phyloP scores from a whole-genome alignment of 192 early-diverging fungal species.

The Rhizoclosmatium globosum region DNA sequence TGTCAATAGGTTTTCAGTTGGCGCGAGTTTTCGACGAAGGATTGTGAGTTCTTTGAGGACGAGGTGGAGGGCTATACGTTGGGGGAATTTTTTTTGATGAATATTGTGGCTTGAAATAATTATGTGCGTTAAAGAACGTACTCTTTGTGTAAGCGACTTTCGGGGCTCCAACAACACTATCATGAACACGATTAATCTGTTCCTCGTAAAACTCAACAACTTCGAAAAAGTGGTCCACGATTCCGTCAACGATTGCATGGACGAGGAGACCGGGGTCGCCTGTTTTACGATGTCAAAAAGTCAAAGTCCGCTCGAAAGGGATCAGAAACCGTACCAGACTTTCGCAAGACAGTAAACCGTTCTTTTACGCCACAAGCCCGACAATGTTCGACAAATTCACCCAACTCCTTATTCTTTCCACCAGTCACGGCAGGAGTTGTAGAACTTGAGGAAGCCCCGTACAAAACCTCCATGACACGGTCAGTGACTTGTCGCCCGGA shows the following conservation, averaged over 20 bases:
- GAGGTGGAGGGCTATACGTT: constrained; percentile 39
- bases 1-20: constrained; percentile 54
- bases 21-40: constrained; percentile 55
- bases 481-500: constrained; percentile 24
- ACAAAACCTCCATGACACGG: neutral
- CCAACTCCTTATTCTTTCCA: neutral
- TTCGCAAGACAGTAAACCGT: no score
- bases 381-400: no score
- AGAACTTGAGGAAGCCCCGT: neutral
- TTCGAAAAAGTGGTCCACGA: constrained; percentile 31
- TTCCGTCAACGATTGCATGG: constrained; percentile 27
- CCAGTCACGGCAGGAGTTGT: neutral
- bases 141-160: constrained; percentile 23
- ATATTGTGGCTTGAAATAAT: neutral
- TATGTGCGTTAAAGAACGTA: neutral
- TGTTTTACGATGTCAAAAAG: neutral
- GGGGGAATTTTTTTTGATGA: no score
- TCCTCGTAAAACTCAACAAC: constrained; percentile 22
- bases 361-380: no score
- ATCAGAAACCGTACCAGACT: no score
- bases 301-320: no score
- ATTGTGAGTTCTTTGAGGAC: constrained; percentile 53
- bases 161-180: constrained; percentile 6
- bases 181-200: constrained; percentile 2
- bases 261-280: constrained; percentile 17